Evolutionary conservation across 148 eudicot genomes (phyloP).

Genomic region (Dianthus caryophyllus): DNA sequence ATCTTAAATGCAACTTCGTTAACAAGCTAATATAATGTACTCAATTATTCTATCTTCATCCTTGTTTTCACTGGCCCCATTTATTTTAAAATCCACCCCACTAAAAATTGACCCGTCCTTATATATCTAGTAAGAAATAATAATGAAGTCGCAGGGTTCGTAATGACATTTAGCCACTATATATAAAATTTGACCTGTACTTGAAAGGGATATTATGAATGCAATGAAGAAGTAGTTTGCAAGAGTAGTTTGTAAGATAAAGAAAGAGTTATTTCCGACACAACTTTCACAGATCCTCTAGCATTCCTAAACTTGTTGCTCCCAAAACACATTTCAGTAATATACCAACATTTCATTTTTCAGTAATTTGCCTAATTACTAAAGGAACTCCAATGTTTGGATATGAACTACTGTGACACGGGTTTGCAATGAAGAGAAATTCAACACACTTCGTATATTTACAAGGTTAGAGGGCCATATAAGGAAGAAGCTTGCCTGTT

Average conservation of each 20-base stretch:
- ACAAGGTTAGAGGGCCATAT: conserved; percentile 7
- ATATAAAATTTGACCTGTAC: too few species aligned
- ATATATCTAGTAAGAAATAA: too few species aligned
- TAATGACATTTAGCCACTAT: too few species aligned
- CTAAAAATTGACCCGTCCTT: too few species aligned
- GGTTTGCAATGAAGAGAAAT: background rate
- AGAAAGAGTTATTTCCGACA: conserved; percentile 1
- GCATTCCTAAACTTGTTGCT: background rate
- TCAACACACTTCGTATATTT: background rate
- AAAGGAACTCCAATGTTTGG: too few species aligned
- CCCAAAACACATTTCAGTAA: background rate
- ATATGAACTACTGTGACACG: too few species aligned
- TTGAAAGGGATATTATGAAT: too few species aligned
- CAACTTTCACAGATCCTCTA: background rate
- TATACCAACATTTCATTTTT: background rate
- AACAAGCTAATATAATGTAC: background rate
- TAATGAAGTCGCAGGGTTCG: too few species aligned
- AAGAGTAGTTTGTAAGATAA: background rate
- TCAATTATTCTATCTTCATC: background rate
- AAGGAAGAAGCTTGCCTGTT: conserved; percentile 56
- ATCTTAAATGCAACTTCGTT: conserved; percentile 1
- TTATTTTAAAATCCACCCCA: too few species aligned
- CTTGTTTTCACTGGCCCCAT: background rate
- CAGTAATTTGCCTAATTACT: too few species aligned
- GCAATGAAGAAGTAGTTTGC: too few species aligned